Evolutionary conservation across 495 filamentous ascomycete genomes (phyloP).

Genomic region (Aspergillus cavernicola): DNA sequence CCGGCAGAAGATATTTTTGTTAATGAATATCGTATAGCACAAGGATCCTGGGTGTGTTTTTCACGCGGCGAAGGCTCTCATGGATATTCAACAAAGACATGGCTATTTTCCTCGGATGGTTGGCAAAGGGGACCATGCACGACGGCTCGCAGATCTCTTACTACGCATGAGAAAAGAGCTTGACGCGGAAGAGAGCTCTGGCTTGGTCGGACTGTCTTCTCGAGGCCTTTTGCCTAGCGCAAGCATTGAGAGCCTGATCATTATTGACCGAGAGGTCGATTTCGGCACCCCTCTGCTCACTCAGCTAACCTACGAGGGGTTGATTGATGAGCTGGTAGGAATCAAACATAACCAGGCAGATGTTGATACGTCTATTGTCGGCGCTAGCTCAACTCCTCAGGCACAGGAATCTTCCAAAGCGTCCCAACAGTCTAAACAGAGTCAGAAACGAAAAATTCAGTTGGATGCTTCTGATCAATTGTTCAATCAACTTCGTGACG

Average conservation of each 20-base stretch:
- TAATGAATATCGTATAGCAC: slow-evolving; percentile 40
- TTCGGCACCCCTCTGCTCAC: slow-evolving; percentile 87
- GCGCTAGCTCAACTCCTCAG: slow-evolving; percentile 57
- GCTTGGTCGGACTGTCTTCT: slow-evolving; percentile 51
- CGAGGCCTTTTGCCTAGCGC: slow-evolving; percentile 78
- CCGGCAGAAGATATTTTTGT: not conserved
- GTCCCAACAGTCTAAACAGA: slow-evolving; percentile 50
- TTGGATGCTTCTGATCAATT: slow-evolving; percentile 88
- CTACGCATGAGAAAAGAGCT: slow-evolving; percentile 89
- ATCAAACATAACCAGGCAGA: slow-evolving; percentile 87
- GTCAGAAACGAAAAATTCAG: slow-evolving; percentile 84
- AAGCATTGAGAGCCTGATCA: slow-evolving; percentile 81
- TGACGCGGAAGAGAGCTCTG: slow-evolving; percentile 70
- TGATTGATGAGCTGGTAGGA: slow-evolving; percentile 91
- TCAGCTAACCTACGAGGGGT: slow-evolving; percentile 93
- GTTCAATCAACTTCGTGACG: slow-evolving; percentile 82
- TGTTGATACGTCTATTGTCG: slow-evolving; percentile 88
- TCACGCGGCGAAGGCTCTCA: slow-evolving; percentile 84
- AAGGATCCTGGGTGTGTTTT: slow-evolving; percentile 91
- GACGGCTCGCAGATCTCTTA: slow-evolving; percentile 83
- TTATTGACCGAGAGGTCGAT: slow-evolving; percentile 94
- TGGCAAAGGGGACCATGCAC: slow-evolving; percentile 93
- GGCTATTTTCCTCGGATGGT: slow-evolving; percentile 94
- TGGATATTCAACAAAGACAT: slow-evolving; percentile 87
- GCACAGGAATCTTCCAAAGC: slow-evolving; percentile 52